Evolutionary conservation across 352 stramenopile species (phyloP).

Genomic region (Phytophthora hybrid): DNA sequence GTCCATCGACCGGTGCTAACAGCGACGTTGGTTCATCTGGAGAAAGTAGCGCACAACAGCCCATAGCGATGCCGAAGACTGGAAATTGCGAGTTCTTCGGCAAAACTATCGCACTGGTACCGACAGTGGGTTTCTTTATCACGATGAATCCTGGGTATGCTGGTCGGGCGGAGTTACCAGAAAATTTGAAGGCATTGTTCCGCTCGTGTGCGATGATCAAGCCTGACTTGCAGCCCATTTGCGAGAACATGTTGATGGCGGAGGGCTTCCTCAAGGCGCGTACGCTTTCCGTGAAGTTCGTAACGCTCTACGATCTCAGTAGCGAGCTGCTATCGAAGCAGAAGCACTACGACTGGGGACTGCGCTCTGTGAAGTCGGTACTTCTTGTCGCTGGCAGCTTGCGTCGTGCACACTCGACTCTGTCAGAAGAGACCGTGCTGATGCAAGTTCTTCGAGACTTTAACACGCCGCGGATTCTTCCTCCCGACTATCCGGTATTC

Average conservation of each 20-base stretch:
- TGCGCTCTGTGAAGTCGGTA: conserved; percentile 96
- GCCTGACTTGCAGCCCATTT: conserved; percentile 92
- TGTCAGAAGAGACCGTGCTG: conserved; percentile 92
- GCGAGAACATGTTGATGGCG: conserved; percentile 96
- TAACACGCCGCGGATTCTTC: conserved; percentile 95
- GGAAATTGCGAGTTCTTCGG: conserved; percentile 93
- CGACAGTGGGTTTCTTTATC: conserved; percentile 93
- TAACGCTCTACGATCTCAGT: conserved; percentile 91
- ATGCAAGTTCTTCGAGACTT: conserved; percentile 97
- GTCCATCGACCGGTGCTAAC: conserved; percentile 5
- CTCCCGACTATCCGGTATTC: conserved; percentile 95
- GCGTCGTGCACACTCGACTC: conserved; percentile 85
- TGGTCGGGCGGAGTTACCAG: conserved; percentile 90
- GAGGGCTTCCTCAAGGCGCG: conserved; percentile 92
- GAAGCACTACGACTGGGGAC: conserved; percentile 95
- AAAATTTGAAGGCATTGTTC: conserved; percentile 95
- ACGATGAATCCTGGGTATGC: conserved; percentile 96
- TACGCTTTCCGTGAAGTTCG: conserved; percentile 88
- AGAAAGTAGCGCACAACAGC: conserved; percentile 36
- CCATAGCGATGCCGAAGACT: conserved; percentile 44
- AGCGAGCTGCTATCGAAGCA: conserved; percentile 88
- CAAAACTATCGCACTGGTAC: conserved; percentile 83
- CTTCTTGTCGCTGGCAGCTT: conserved; percentile 95
- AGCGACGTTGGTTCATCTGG: conserved; percentile 19
- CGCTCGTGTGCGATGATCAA: conserved; percentile 94